These are phyloP conservation scores for Akanthomyces lecanii DNA, from an alignment of 2,329 filamentous ascomycete genomes.

Conservation along the genomic window DNA sequence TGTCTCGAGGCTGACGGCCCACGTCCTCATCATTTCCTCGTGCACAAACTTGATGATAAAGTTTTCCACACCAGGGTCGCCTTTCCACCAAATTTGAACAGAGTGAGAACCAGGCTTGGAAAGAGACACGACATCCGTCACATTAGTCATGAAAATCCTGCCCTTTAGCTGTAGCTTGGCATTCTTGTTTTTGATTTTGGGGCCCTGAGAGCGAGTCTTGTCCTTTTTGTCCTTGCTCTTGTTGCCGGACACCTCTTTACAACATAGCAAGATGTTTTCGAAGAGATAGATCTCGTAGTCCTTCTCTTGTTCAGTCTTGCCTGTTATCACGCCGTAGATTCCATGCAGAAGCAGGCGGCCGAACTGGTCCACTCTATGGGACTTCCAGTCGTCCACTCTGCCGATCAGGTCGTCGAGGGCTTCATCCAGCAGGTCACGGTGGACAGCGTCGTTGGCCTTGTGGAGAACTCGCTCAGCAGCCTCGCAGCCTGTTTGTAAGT, in stretches of 20 bases:
- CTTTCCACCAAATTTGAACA: conserved; percentile 98
- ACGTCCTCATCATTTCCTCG: conserved; percentile 90
- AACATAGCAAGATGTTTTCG: conserved; percentile 90
- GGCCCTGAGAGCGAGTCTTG: conserved; percentile 51
- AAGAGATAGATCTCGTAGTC: conserved; percentile 99
- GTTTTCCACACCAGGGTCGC: conserved; percentile 90
- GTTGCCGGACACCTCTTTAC: conserved; percentile 86
- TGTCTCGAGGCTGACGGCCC: conserved; percentile 73
- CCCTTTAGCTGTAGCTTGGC: conserved; percentile 92
- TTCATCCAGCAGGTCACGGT: conserved; percentile 78
- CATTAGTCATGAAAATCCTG: conserved; percentile 98
- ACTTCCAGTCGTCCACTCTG: conserved; percentile 96
- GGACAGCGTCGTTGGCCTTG: conserved; percentile 86
- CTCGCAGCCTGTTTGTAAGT: conserved; percentile 72
- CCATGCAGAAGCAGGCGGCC: conserved; percentile 84
- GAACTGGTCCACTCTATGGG: conserved; percentile 84
- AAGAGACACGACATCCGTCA: conserved; percentile 86
- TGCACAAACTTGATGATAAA: conserved; percentile 92
- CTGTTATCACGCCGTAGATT: conserved; percentile 86
- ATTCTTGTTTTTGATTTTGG: conserved; percentile 59
- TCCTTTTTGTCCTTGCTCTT: conserved; percentile 78
- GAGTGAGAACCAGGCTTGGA: conserved; percentile 88
- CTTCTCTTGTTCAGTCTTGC: conserved; percentile 84
- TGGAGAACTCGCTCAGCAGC: conserved; percentile 77
- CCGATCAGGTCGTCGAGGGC: conserved; percentile 75